A percentile compares a stretch with the other conserved stretches of the same genome.
These are phyloP conservation scores for Aspergillus fijiensis DNA, from an alignment of 2,329 filamentous ascomycete genomes.

Conservation along the genomic window DNA sequence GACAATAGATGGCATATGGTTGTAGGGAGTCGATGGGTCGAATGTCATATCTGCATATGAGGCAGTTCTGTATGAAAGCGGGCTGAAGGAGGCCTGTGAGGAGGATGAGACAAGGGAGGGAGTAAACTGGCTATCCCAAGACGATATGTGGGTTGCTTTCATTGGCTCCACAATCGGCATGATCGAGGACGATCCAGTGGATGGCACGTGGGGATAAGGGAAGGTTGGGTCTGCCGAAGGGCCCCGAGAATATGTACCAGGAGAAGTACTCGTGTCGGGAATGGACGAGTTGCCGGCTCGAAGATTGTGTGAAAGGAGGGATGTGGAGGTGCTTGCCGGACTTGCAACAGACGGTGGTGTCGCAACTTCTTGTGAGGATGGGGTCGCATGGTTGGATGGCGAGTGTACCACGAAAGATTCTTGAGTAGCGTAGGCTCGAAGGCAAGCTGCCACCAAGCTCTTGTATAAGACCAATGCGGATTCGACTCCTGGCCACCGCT, in stretches of 20 bases:
- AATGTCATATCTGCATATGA: slow-evolving; percentile 30
- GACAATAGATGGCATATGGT: slow-evolving; percentile 42
- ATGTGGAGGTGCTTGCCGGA: slow-evolving; percentile 42
- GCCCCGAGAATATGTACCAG: slow-evolving; percentile 35
- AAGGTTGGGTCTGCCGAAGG: slow-evolving; percentile 34
- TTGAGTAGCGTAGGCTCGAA: slow-evolving; percentile 77
- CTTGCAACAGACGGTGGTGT: slow-evolving; percentile 43
- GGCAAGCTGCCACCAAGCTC: slow-evolving; percentile 80
- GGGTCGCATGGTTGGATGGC: slow-evolving; percentile 45
- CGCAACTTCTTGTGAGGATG: slow-evolving; percentile 40
- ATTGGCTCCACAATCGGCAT: slow-evolving; percentile 16
- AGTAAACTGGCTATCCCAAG: slow-evolving; percentile 19
- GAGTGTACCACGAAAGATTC: slow-evolving; percentile 53
- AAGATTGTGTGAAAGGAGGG: slow-evolving; percentile 35
- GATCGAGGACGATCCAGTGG: slow-evolving; percentile 18
- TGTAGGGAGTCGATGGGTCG: slow-evolving; percentile 41
- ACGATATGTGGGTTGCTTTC: slow-evolving; percentile 21
- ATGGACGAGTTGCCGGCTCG: slow-evolving; percentile 29
- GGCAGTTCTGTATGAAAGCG: slow-evolving; percentile 20
- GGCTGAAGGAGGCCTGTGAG: slow-evolving; percentile 22
- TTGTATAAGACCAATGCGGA: slow-evolving; percentile 81
- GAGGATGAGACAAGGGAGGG: slow-evolving; percentile 12
- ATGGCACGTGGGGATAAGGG: slow-evolving; percentile 25
- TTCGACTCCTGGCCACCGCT: slow-evolving; percentile 87
- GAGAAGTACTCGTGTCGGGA: slow-evolving; percentile 28